phyloP scores from a whole-genome alignment of 2,329 filamentous ascomycete species.

The Dryadomyces quercus-mongolicae region DNA sequence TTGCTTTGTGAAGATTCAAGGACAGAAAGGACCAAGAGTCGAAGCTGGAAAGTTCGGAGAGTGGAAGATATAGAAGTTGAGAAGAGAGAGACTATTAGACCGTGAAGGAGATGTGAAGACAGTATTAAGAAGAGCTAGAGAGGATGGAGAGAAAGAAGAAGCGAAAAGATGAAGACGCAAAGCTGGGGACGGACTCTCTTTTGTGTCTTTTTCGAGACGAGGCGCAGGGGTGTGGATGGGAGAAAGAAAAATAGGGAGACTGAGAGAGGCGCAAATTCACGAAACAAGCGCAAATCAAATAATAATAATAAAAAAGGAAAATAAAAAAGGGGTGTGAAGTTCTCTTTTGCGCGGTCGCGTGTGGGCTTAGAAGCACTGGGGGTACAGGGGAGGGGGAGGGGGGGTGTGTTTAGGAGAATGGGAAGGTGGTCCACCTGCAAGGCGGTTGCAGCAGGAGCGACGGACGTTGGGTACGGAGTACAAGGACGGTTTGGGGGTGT shows the following conservation, averaged over 20 bases:
- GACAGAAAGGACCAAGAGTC: not conserved
- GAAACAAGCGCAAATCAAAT: constrained; percentile 10
- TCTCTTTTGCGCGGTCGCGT: constrained; percentile 8
- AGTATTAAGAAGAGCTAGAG: not conserved
- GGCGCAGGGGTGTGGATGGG: constrained; percentile 1
- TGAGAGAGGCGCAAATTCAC: constrained; percentile 5
- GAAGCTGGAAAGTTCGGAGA: not conserved
- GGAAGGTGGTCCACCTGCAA: constrained; percentile 3
- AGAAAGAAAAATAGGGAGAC: not conserved
- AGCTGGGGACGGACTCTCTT: constrained; percentile 7
- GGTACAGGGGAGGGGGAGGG: not conserved
- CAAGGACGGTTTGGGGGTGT: not conserved
- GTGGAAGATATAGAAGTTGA: not conserved
- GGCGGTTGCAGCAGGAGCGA: constrained; percentile 3
- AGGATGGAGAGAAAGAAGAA: constrained; percentile 2
- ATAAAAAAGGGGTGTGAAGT: constrained; percentile 3
- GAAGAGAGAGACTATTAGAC: not conserved
- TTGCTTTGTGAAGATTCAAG: too few species aligned
- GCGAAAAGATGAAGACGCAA: not conserved
- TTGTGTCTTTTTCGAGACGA: constrained; percentile 7
- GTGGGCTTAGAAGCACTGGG: constrained; percentile 8
- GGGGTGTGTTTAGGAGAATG: not conserved
- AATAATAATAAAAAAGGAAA: not conserved
- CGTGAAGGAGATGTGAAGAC: not conserved
- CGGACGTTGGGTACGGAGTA: not conserved